These are phyloP conservation scores for Glonium stellatum DNA, from an alignment of 495 filamentous ascomycete genomes.

Conservation along the genomic window DNA sequence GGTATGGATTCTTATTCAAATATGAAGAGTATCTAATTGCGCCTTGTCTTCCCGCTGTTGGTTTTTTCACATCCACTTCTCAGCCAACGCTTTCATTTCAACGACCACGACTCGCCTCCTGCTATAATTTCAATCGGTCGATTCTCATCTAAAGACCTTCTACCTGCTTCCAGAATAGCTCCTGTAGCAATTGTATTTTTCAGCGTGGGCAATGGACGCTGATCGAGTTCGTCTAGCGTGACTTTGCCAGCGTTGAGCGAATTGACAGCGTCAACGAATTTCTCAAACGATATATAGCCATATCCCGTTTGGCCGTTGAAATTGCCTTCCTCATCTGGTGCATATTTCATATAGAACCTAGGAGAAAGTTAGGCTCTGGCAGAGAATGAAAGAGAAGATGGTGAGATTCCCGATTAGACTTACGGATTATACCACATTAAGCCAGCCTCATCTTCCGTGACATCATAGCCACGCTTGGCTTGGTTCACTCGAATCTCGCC, in stretches of 20 bases:
- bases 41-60: too few species aligned
- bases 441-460: slow-evolving; percentile 69
- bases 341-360: slow-evolving; percentile 89
- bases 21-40: too few species aligned
- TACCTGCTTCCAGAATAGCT: slow-evolving; percentile 82
- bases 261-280: slow-evolving; percentile 84
- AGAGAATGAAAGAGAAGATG: not conserved
- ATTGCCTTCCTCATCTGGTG: slow-evolving; percentile 90
- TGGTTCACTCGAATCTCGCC: slow-evolving; percentile 89
- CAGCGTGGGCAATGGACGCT: slow-evolving; percentile 73
- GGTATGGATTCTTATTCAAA: too few species aligned
- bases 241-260: slow-evolving; percentile 65
- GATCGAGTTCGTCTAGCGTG: slow-evolving; percentile 68
- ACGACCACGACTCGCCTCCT: slow-evolving; percentile 57
- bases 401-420: slow-evolving; percentile 4
- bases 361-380: not conserved
- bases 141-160: slow-evolving; percentile 72
- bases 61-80: too few species aligned
- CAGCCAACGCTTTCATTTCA: slow-evolving; percentile 43
- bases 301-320: slow-evolving; percentile 88
- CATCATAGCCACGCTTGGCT: slow-evolving; percentile 89
- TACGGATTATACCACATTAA: slow-evolving; percentile 77
- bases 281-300: slow-evolving; percentile 90
- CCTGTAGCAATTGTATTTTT: slow-evolving; percentile 85
- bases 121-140: slow-evolving; percentile 65